Evolutionary conservation across 139 green algal genomes (phyloP).

Genomic region (Klebsormidium nitens): DNA sequence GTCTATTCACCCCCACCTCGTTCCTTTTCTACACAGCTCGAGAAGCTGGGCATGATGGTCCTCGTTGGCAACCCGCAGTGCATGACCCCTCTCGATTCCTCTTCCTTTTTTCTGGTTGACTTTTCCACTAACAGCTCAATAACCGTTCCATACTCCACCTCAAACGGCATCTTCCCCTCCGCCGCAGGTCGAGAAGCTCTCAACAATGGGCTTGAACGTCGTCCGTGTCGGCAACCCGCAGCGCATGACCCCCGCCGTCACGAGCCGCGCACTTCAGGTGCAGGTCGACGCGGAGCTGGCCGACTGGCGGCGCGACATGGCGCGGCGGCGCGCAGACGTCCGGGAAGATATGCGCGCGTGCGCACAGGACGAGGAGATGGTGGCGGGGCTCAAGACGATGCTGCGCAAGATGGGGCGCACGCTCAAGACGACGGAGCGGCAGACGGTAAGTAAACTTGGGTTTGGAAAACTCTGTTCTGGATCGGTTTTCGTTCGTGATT

Average conservation of each 20-base stretch:
- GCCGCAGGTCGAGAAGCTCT: conserved; percentile 17
- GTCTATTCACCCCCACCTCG: neutral
- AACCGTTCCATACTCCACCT: too few species aligned
- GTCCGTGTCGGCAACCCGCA: conserved; percentile 19
- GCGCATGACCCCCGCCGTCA: conserved; percentile 1
- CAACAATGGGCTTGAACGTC: conserved; percentile 2
- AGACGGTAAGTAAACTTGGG: neutral
- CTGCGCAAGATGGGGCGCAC: neutral
- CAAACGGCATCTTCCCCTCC: too few species aligned
- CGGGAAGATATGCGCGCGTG: conserved; percentile 11
- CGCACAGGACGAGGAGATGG: conserved; percentile 2
- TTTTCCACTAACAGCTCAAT: too few species aligned
- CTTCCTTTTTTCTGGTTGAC: neutral
- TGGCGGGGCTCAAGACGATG: conserved; percentile 8
- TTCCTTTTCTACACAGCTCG: neutral
- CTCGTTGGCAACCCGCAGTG: neutral
- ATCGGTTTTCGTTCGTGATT: neutral
- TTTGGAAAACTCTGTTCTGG: neutral
- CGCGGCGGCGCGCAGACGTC: conserved; percentile 13
- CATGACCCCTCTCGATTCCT: neutral
- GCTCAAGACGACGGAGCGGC: neutral
- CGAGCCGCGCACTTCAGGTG: neutral
- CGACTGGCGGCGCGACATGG: conserved; percentile 3
- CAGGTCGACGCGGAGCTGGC: conserved; percentile 21
- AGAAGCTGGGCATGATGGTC: neutral